These are phyloP conservation scores for Rosa rugosa DNA, from an alignment of 306 rosid species.

Conservation along the genomic window DNA sequence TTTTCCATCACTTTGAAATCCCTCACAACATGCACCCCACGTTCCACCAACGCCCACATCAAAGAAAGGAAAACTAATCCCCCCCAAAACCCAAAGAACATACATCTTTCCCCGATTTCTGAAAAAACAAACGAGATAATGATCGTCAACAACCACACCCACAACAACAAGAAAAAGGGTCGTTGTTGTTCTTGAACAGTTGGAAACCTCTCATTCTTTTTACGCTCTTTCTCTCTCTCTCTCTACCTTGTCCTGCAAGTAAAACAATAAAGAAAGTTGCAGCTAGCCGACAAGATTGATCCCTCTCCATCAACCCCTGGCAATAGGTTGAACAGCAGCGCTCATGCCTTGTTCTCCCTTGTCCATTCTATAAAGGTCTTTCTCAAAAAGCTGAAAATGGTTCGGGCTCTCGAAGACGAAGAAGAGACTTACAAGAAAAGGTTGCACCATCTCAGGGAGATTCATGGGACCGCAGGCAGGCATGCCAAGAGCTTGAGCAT, in stretches of 20 bases:
- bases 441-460: slow-evolving; percentile 35
- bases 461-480: slow-evolving; percentile 34
- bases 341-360: slow-evolving; percentile 18
- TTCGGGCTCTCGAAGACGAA: slow-evolving; percentile 35
- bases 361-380: slow-evolving; percentile 20
- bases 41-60: slow-evolving; percentile 41
- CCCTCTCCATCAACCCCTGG: neutral
- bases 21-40: slow-evolving; percentile 78
- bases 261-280: neutral
- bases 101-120: slow-evolving; percentile 40
- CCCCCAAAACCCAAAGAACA: slow-evolving; percentile 26
- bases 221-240: neutral
- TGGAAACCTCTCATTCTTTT: slow-evolving; percentile 7
- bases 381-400: slow-evolving; percentile 31
- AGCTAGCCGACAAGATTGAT: slow-evolving; percentile 25
- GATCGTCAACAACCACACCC: neutral
- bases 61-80: slow-evolving; percentile 27
- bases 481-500: slow-evolving; percentile 70
- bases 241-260: slow-evolving; percentile 8
- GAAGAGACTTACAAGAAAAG: slow-evolving; percentile 28
- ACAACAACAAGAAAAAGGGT: neutral
- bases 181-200: slow-evolving; percentile 16
- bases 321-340: slow-evolving; percentile 11
- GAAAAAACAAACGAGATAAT: slow-evolving; percentile 2
- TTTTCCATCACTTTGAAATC: neutral